Evolutionary conservation across 192 early-diverging fungal species (phyloP).

Genomic region (Kickxella alabastrina): DNA sequence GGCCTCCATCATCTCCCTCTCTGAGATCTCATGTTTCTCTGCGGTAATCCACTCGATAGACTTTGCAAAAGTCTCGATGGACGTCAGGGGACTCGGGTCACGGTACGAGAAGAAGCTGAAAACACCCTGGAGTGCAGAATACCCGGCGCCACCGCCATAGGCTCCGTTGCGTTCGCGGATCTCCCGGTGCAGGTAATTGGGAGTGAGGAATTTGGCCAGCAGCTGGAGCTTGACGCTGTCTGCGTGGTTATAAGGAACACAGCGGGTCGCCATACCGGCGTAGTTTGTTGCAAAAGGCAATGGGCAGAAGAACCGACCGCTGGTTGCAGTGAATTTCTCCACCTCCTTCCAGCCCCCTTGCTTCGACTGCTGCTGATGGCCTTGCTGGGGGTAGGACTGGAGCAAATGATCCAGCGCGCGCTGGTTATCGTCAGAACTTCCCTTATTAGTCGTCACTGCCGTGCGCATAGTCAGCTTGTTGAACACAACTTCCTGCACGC

Average conservation of each 20-base stretch:
- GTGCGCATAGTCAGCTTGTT: conserved; percentile 39
- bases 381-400: conserved; percentile 15
- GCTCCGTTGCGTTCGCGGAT: conserved; percentile 96
- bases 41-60: conserved; percentile 65
- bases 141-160: conserved; percentile 86
- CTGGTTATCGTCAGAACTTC: conserved; percentile 30
- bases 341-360: not conserved
- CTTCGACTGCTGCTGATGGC: not conserved
- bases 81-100: conserved; percentile 74
- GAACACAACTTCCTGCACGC: conserved; percentile 45
- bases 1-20: conserved; percentile 80
- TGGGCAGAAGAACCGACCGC: conserved; percentile 69
- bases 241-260: conserved; percentile 80
- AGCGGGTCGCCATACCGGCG: conserved; percentile 64
- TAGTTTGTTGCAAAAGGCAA: conserved; percentile 87
- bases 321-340: conserved; percentile 35
- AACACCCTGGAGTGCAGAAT: conserved; percentile 68
- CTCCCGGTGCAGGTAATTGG: conserved; percentile 90
- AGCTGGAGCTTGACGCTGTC: conserved; percentile 78
- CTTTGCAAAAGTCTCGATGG: conserved; percentile 64
- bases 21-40: conserved; percentile 36
- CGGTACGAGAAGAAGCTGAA: conserved; percentile 92
- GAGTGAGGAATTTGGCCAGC: conserved; percentile 77
- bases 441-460: conserved; percentile 36
- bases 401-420: conserved; percentile 28